Base-by-base conservation (phyloP, 306 rosid species). In the Vicia sativa region DNA sequence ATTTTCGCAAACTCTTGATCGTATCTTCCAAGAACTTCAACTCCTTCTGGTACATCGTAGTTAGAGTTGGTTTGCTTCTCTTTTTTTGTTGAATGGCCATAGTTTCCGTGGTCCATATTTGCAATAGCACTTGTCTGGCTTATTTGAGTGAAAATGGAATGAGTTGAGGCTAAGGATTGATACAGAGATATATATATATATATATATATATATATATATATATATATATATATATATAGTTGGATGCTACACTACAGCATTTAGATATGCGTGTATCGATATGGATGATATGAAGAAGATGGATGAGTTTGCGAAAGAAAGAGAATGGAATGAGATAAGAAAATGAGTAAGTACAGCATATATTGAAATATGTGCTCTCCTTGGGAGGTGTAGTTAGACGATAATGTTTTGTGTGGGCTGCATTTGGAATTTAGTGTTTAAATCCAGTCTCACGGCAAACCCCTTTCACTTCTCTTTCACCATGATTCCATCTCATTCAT, bases 21-120 rank as follows among this genome's bases (percentile, higher is more conserved):
- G 3, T 86, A 90, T 25, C 95, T 78, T 60, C 97, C 98, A 31
- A 85, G 50, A 43, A 90, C 79, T 42, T 90, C 97, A 46, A 90
- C 90, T 57, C 86, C 89, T 35, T 86, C 87, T 11, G 95, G 93
- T 29, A 77, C 82, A 11, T 93, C 91, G 45, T 90, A 92, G 67
- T 80, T 67, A 5, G 58, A 56, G 12, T 9, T 68, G 9, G 35
- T 49, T 43, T 41, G 72, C 52, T 44, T 71, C 8, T 4, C 37
- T 67, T 19, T 55, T 12, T 77, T 23, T 18, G 69, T 21, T 2
- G 71, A 28, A 61, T 67, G 34, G 4, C 73, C 74, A 54, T 79
- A 12, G 39, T 74, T 71, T 73, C 89, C 89, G 0, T 55, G 7
- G 18, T 79, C 89, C 80, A 79, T 81, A 44, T 23, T 77, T 35